These are phyloP conservation scores for Nigrospora oryzae DNA, from an alignment of 2,329 filamentous ascomycete genomes.

Conservation along the genomic window DNA sequence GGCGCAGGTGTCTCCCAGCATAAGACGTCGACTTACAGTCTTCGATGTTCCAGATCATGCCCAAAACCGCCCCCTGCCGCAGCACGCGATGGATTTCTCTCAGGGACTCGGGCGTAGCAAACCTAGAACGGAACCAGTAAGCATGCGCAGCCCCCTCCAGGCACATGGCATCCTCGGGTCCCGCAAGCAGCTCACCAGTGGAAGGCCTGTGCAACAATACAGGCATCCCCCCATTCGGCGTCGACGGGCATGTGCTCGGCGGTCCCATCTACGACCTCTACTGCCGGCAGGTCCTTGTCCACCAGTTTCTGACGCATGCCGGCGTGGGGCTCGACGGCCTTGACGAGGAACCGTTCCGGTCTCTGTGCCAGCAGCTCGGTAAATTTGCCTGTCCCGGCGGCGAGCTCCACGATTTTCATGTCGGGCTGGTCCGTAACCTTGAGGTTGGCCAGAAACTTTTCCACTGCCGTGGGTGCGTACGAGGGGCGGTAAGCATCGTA, in stretches of 20 bases:
- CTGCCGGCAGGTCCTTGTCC: slow-evolving; percentile 46
- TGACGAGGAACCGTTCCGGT: slow-evolving; percentile 49
- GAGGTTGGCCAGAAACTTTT: slow-evolving; percentile 48
- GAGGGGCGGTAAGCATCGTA: slow-evolving; percentile 64
- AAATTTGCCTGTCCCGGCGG: slow-evolving; percentile 63
- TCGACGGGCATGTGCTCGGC: slow-evolving; percentile 48
- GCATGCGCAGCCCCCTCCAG: too few species aligned
- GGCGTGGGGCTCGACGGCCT: slow-evolving; percentile 56
- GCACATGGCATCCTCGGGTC: too few species aligned
- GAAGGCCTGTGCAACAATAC: slow-evolving; percentile 55
- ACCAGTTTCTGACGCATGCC: slow-evolving; percentile 57
- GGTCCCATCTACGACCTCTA: slow-evolving; percentile 47
- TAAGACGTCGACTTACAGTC: slow-evolving; percentile 42
- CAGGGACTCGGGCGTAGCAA: slow-evolving; percentile 54
- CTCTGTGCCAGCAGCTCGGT: slow-evolving; percentile 53
- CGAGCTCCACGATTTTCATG: slow-evolving; percentile 53
- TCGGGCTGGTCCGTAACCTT: slow-evolving; percentile 34
- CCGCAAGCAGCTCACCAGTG: slow-evolving; percentile 39
- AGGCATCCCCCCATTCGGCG: slow-evolving; percentile 53
- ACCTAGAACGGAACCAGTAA: slow-evolving; percentile 36
- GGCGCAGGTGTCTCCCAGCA: neutral
- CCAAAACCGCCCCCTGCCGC: slow-evolving; percentile 50
- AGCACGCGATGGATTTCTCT: slow-evolving; percentile 60
- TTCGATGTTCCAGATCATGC: slow-evolving; percentile 67
- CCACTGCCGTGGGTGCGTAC: slow-evolving; percentile 51